A percentile compares a stretch with the other conserved stretches of the same genome.
Evolutionary conservation across 176 grass and related monocot genomes (phyloP).

Genomic region (Phyllostachys edulis): DNA sequence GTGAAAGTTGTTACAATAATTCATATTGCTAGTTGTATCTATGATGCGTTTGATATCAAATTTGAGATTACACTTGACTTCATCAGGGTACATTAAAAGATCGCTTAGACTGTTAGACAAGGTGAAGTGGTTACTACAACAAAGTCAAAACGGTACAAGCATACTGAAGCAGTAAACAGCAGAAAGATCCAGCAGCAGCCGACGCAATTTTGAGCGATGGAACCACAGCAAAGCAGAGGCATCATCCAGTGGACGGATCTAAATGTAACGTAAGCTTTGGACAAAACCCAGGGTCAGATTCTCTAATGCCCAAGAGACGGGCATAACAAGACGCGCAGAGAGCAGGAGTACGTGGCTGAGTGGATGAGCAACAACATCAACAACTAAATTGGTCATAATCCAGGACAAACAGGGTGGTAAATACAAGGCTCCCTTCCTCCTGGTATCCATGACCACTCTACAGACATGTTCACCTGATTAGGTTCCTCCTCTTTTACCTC

Average conservation of each 20-base stretch:
- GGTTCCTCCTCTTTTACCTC: background rate
- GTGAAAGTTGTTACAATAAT: too few species aligned
- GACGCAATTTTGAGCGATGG: background rate
- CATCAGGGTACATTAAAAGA: too few species aligned
- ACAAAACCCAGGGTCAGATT: slow-evolving; percentile 22
- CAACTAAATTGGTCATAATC: slow-evolving; percentile 27
- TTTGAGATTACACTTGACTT: too few species aligned
- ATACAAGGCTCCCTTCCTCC: background rate
- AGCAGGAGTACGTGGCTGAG: background rate
- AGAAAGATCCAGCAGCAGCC: background rate
- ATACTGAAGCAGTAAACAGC: background rate
- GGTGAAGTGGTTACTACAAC: background rate
- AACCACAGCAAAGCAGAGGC: background rate
- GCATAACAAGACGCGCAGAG: background rate
- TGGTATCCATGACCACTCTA: slow-evolving; percentile 22
- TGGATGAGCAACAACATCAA: slow-evolving; percentile 30
- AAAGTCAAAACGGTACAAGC: slow-evolving; percentile 7
- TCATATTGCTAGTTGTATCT: too few species aligned
- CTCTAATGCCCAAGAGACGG: background rate
- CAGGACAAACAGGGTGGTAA: background rate
- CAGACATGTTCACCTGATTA: background rate
- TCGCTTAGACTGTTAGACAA: background rate
- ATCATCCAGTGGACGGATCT: background rate
- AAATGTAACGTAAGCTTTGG: background rate
- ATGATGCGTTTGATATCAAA: too few species aligned